Evolutionary conservation across 352 stramenopile species (phyloP).

Genomic region (Globisporangium lucens): DNA sequence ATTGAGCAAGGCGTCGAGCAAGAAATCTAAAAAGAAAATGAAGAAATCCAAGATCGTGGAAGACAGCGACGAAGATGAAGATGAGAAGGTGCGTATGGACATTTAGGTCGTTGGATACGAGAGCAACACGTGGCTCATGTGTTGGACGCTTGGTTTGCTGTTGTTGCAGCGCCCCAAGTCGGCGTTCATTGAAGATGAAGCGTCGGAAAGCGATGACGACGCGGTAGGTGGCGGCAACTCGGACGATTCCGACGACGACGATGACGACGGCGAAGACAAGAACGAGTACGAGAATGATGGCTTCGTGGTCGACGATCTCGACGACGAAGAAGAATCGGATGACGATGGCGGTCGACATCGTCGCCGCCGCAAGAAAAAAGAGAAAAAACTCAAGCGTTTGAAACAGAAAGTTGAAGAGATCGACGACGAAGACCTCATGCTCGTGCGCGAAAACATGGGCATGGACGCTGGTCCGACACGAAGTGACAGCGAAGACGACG

Average conservation of each 20-base stretch:
- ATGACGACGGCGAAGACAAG: conserved; percentile 83
- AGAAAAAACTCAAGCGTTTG: conserved; percentile 84
- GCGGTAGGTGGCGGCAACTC: conserved; percentile 38
- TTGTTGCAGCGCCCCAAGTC: conserved; percentile 63
- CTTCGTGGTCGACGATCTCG: conserved; percentile 83
- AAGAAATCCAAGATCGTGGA: conserved; percentile 66
- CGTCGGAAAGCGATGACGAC: conserved; percentile 84
- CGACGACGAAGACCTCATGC: conserved; percentile 85
- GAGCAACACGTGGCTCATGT: neutral
- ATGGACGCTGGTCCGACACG: conserved; percentile 75
- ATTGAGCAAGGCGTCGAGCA: conserved; percentile 36
- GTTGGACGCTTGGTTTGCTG: conserved; percentile 7
- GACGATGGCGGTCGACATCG: conserved; percentile 69
- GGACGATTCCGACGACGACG: conserved; percentile 73
- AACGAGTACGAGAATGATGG: conserved; percentile 90
- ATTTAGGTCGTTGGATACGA: neutral
- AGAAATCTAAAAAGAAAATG: conserved; percentile 49
- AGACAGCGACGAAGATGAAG: conserved; percentile 55
- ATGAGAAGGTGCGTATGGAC: conserved; percentile 45
- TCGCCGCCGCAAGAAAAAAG: conserved; percentile 78
- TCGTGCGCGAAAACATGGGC: conserved; percentile 88
- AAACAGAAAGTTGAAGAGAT: conserved; percentile 89
- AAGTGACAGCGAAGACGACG: conserved; percentile 77
- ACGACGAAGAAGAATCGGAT: conserved; percentile 76
- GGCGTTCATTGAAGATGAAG: conserved; percentile 87